Percentiles rank a stretch among this genome's conserved stretches.
Conservation (phyloP, 2,329 filamentous ascomycete genomes). For the Cordyceps fumosorosea region DNA sequence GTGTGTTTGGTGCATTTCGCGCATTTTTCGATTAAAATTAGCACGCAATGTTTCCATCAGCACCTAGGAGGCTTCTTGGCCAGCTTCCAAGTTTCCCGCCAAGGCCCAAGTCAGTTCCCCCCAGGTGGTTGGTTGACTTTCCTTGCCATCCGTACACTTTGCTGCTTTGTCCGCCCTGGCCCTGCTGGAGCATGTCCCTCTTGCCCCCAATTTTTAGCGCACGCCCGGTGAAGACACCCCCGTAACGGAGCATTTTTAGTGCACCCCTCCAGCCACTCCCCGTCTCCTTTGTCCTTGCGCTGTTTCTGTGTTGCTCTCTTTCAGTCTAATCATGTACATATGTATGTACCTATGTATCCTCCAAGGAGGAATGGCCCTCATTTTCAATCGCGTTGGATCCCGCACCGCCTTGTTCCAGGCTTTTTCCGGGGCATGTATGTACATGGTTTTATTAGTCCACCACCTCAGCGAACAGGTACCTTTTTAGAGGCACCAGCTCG, state of each 20-base stretch:
- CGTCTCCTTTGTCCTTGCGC: background rate
- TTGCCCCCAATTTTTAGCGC: background rate
- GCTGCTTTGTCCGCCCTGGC: background rate
- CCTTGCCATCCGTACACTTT: background rate
- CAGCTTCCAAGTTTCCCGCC: background rate
- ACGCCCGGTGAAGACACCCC: background rate
- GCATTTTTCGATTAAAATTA: background rate
- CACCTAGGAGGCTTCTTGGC: background rate
- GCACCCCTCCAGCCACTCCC: background rate
- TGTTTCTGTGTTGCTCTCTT: background rate
- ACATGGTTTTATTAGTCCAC: too few species aligned
- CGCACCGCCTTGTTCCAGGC: background rate
- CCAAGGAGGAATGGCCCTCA: background rate
- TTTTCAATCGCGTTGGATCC: conserved; percentile 6
- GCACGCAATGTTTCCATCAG: background rate
- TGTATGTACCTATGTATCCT: background rate
- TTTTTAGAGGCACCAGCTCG: too few species aligned
- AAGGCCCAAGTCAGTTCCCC: too few species aligned
- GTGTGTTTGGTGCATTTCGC: background rate
- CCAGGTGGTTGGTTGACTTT: too few species aligned
- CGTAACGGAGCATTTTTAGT: background rate
- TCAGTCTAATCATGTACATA: too few species aligned
- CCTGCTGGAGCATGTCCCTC: background rate
- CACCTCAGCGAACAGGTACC: too few species aligned
- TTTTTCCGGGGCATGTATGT: background rate